These are phyloP conservation scores for Tolypocladium ophioglossoides DNA, from an alignment of 2,329 filamentous ascomycete species.

Conservation along the genomic window DNA sequence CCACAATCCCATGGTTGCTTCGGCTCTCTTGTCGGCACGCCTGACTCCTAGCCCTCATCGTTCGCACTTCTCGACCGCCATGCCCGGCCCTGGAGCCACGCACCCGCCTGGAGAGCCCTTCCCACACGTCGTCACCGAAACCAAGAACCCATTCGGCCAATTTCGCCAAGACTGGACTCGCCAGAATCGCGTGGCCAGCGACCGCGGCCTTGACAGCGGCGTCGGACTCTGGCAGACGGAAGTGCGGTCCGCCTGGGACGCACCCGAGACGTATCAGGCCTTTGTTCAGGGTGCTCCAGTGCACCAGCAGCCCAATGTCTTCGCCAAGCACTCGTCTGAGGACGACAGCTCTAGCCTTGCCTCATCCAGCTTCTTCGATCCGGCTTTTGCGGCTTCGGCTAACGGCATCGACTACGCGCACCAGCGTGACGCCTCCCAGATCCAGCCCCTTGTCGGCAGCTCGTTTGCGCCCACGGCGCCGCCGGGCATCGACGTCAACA, in stretches of 20 bases:
- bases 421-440: neutral
- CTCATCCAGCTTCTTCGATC: neutral
- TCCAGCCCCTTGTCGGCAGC: neutral
- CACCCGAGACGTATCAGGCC: neutral
- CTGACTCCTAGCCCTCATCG: constrained; percentile 2
- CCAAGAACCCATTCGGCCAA: neutral
- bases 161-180: neutral
- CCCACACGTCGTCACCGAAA: neutral
- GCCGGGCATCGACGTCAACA: neutral
- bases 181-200: neutral
- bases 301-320: neutral
- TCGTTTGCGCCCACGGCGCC: neutral
- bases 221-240: neutral
- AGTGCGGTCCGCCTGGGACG: neutral
- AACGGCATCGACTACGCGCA: neutral
- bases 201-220: neutral
- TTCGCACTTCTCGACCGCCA: neutral
- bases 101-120: neutral
- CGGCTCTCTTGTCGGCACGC: neutral
- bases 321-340: neutral
- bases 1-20: neutral
- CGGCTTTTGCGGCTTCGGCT: neutral
- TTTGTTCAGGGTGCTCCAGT: neutral
- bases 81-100: neutral
- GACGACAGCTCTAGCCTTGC: neutral